These are phyloP conservation scores for Dactylellina parvicollis DNA, from an alignment of 2,329 filamentous ascomycete genomes.

Conservation along the genomic window DNA sequence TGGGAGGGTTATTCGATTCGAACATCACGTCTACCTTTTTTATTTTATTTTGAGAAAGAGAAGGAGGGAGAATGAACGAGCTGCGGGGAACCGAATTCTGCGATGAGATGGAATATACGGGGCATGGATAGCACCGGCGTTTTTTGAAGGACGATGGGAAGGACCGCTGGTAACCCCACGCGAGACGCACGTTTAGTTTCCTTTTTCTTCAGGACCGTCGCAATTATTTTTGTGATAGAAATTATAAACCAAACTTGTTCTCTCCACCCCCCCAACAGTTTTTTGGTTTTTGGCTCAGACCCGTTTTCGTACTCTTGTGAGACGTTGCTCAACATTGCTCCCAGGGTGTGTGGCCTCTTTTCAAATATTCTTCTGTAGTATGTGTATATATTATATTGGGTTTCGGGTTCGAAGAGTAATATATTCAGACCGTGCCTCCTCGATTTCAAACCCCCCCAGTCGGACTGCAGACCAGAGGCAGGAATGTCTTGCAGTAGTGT, in stretches of 20 bases:
- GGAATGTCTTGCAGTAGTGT: conserved; percentile 49
- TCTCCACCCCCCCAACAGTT: conserved; percentile 37
- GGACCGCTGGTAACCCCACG: conserved; percentile 39
- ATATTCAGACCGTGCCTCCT: conserved; percentile 39
- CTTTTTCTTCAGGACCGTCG: conserved; percentile 1
- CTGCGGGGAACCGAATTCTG: conserved; percentile 21
- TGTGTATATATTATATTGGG: conserved; percentile 31
- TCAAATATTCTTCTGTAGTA: not conserved
- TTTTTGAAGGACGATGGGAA: not conserved
- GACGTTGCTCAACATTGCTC: conserved; percentile 26
- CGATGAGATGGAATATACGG: conserved; percentile 9
- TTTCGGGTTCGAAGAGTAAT: no score
- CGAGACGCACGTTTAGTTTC: conserved; percentile 1
- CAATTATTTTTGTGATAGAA: conserved; percentile 17
- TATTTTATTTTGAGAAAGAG: not conserved
- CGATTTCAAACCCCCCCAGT: conserved; percentile 15
- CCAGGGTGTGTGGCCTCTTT: not conserved
- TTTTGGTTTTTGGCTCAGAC: conserved; percentile 18
- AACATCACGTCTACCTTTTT: conserved; percentile 2
- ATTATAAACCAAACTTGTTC: not conserved
- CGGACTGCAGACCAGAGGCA: conserved; percentile 32
- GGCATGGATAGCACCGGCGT: not conserved
- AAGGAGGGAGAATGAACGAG: not conserved
- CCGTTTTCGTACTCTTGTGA: conserved; percentile 50
- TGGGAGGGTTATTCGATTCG: conserved; percentile 34